These are phyloP conservation scores for Verticillium longisporum DNA, from an alignment of 2,329 filamentous ascomycete species.

Conservation along the genomic window DNA sequence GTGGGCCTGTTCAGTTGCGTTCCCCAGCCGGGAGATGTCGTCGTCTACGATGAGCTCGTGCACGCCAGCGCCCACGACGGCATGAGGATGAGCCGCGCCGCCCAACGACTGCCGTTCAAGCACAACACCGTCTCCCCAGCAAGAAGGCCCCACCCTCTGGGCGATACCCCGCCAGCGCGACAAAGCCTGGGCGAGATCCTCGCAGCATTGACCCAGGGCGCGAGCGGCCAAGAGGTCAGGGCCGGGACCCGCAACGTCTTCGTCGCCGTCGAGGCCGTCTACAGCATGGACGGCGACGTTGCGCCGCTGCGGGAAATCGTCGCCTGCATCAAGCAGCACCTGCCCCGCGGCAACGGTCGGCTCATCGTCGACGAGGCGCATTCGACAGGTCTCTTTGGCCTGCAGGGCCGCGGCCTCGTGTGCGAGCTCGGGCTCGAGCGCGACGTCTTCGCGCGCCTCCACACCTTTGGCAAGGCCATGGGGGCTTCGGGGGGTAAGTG, in stretches of 20 bases:
- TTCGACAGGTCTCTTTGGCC: conserved; percentile 54
- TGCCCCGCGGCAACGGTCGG: conserved; percentile 53
- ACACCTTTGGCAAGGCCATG: conserved; percentile 64
- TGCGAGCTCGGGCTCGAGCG: conserved; percentile 48
- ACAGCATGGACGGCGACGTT: conserved; percentile 80
- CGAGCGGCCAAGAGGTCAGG: conserved; percentile 22
- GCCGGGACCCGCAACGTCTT: conserved; percentile 49
- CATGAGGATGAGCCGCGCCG: conserved; percentile 58
- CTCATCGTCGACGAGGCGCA: conserved; percentile 65
- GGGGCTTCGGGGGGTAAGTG: conserved; percentile 61
- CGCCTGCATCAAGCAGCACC: conserved; percentile 42
- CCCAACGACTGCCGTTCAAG: conserved; percentile 38
- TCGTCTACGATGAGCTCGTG: conserved; percentile 69
- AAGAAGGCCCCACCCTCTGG: background rate
- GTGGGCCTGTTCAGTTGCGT: conserved; percentile 54
- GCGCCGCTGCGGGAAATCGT: conserved; percentile 57
- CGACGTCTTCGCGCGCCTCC: conserved; percentile 49
- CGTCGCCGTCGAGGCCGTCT: conserved; percentile 61
- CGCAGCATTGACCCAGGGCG: conserved; percentile 21
- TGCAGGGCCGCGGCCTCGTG: conserved; percentile 50
- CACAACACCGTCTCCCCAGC: conserved; percentile 44
- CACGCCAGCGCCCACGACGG: conserved; percentile 77
- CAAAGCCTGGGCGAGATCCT: conserved; percentile 20
- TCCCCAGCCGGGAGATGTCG: conserved; percentile 51
- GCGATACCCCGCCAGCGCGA: background rate